Conservation (phyloP, 148 eudicot species). For the Amaranthus palmeri region DNA sequence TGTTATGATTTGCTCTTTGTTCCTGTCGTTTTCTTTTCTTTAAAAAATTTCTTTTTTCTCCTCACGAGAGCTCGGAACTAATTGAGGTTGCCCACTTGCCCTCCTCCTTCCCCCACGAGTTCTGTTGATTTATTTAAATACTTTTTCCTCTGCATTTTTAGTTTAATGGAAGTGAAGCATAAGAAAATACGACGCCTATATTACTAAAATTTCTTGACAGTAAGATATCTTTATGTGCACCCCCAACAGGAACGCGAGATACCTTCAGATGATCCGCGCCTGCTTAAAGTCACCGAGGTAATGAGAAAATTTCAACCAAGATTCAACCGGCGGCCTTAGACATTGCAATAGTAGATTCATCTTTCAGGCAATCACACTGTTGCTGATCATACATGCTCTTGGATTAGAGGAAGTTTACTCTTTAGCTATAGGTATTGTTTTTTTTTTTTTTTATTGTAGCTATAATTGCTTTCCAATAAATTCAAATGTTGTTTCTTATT, state of each 20-base stretch:
- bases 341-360: not conserved
- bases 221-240: not conserved
- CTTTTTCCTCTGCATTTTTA: too few relatives aligned
- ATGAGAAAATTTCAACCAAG: conserved; percentile 30
- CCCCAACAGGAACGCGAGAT: conserved; percentile 64
- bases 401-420: not conserved
- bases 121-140: too few relatives aligned
- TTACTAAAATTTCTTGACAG: not conserved
- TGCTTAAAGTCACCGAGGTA: conserved; percentile 38
- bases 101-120: too few relatives aligned
- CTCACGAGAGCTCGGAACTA: too few relatives aligned
- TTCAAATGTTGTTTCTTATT: not conserved
- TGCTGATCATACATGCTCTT: not conserved
- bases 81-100: too few relatives aligned
- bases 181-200: not conserved
- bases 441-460: not conserved
- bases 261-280: conserved; percentile 71
- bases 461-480: not conserved
- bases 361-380: not conserved
- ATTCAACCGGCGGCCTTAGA: conserved; percentile 5
- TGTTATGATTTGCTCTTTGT: too few relatives aligned
- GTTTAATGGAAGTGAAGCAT: not conserved
- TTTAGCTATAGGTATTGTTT: not conserved
- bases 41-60: too few relatives aligned
- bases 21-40: too few relatives aligned